A percentile compares a stretch with the other conserved stretches of the same genome.
phyloP scores from a whole-genome alignment of 179 eudicot genomes.

The Beta macrorhiza region DNA sequence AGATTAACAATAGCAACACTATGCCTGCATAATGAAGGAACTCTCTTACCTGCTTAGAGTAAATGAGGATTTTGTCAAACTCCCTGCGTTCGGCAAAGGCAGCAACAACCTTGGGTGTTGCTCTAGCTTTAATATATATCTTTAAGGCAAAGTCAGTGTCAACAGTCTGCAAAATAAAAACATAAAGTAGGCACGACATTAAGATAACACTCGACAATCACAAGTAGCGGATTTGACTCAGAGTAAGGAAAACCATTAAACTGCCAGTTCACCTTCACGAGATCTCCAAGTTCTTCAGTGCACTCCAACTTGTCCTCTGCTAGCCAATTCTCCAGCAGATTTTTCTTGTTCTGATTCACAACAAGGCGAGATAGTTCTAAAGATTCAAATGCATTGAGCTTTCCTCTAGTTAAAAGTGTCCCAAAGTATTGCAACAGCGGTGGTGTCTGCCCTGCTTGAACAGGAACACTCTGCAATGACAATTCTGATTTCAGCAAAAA shows the following conservation, averaged over 20 bases:
- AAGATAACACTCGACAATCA: conserved; percentile 12
- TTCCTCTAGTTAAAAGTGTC: conserved; percentile 79
- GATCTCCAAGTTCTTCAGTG: conserved; percentile 98
- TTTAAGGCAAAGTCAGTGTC: conserved; percentile 95
- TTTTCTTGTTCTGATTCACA: conserved; percentile 95
- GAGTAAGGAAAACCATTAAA: not conserved
- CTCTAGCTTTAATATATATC: conserved; percentile 95
- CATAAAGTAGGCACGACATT: conserved; percentile 14
- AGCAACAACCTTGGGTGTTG: conserved; percentile 97
- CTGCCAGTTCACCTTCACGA: conserved; percentile 66
- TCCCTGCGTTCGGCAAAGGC: conserved; percentile 98
- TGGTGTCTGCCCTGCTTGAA: conserved; percentile 96
- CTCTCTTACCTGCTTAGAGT: conserved; percentile 82
- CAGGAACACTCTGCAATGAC: conserved; percentile 92
- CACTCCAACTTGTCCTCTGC: conserved; percentile 96
- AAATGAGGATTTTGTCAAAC: conserved; percentile 91
- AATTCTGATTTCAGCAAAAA: conserved; percentile 13
- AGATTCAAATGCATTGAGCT: conserved; percentile 92
- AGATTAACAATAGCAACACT: not conserved
- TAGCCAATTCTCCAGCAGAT: conserved; percentile 91
- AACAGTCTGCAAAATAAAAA: conserved; percentile 62
- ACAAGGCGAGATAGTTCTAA: conserved; percentile 91
- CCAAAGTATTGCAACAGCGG: conserved; percentile 94
- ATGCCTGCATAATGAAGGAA: not conserved
- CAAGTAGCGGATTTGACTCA: not conserved